These are phyloP conservation scores for Chamaecyparis obtusa DNA, from an alignment of 75 land plant species.

Conservation along the genomic window DNA sequence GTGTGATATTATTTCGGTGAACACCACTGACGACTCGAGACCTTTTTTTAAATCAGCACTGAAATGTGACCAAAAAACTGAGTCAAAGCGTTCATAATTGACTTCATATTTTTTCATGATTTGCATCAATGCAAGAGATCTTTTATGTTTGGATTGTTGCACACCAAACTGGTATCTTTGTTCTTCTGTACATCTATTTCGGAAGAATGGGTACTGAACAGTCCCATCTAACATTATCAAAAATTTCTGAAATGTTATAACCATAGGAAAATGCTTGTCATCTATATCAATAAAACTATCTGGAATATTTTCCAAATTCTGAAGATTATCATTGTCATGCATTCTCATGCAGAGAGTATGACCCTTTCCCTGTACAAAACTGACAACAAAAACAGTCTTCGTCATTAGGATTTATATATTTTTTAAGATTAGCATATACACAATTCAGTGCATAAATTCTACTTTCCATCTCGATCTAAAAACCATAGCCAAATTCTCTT, in stretches of 20 bases:
- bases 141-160: slow-evolving; percentile 13
- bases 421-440: neutral
- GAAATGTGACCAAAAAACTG: slow-evolving; percentile 63
- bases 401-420: neutral
- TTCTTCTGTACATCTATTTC: slow-evolving; percentile 3
- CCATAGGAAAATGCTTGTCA: slow-evolving; percentile 37
- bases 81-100: slow-evolving; percentile 39
- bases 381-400: neutral
- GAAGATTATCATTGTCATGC: slow-evolving; percentile 27
- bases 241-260: slow-evolving; percentile 56
- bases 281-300: slow-evolving; percentile 37
- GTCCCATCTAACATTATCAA: slow-evolving; percentile 63
- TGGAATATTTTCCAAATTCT: slow-evolving; percentile 35
- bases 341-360: slow-evolving; percentile 9
- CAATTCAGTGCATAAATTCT: neutral
- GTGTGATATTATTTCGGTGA: slow-evolving; percentile 53
- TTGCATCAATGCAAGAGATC: slow-evolving; percentile 21
- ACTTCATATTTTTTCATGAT: slow-evolving; percentile 51
- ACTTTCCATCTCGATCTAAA: neutral
- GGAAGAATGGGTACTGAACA: slow-evolving; percentile 24
- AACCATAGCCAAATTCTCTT: neutral
- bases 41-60: slow-evolving; percentile 32
- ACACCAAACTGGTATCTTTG: neutral
- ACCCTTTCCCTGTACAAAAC: slow-evolving; percentile 4
- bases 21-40: slow-evolving; percentile 58